Conservation (phyloP, 192 early-diverging fungal genomes). For the Backusella macrospora region DNA sequence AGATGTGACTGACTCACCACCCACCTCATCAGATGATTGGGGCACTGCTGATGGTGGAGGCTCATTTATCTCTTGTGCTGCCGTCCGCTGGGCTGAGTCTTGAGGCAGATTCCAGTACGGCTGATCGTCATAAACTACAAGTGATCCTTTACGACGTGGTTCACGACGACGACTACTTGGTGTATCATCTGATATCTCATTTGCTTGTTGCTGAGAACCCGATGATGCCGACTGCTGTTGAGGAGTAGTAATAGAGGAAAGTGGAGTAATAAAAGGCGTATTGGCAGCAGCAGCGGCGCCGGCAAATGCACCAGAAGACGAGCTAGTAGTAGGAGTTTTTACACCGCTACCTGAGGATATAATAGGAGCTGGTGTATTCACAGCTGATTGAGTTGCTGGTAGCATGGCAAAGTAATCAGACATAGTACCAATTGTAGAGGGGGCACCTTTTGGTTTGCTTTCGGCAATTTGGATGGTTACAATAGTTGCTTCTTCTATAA, state of each 20-base stretch:
- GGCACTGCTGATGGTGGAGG: neutral
- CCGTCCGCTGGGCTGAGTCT: constrained; percentile 8
- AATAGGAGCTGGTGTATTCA: neutral
- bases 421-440: constrained; percentile 19
- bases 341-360: neutral
- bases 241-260: neutral
- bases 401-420: constrained; percentile 30
- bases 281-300: neutral
- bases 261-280: neutral
- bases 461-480: constrained; percentile 36
- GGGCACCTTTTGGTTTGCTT: constrained; percentile 18
- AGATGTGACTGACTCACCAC: constrained; percentile 2
- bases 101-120: constrained; percentile 38
- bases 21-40: neutral
- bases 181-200: constrained; percentile 3
- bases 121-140: constrained; percentile 67
- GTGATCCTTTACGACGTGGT: constrained; percentile 55
- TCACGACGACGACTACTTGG: constrained; percentile 26
- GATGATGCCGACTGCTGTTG: no score
- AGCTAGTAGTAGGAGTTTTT: neutral
- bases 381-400: neutral
- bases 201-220: neutral
- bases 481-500: constrained; percentile 32
- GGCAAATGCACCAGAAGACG: neutral
- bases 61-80: constrained; percentile 11